These are phyloP conservation scores for Pythium rhizo-oryzae DNA, from an alignment of 352 stramenopile genomes.

Conservation along the genomic window DNA sequence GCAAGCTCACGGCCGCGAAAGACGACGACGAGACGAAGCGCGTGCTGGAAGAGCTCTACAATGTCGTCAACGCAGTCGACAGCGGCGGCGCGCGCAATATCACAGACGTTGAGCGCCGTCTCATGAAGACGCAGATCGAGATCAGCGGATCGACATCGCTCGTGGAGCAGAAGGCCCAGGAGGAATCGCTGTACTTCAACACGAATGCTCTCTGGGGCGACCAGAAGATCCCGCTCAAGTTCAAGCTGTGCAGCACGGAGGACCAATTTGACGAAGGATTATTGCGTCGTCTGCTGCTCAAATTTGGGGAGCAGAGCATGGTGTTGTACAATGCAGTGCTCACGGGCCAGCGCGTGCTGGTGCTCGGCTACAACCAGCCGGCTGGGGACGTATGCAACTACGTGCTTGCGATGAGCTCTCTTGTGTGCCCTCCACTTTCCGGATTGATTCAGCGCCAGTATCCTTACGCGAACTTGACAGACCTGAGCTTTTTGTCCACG, in stretches of 20 bases:
- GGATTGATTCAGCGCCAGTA: slow-evolving; percentile 82
- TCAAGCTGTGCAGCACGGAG: slow-evolving; percentile 83
- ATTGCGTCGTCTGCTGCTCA: slow-evolving; percentile 66
- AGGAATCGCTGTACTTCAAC: slow-evolving; percentile 60
- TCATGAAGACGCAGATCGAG: slow-evolving; percentile 78
- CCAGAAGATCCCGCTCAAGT: slow-evolving; percentile 63
- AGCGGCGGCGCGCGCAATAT: slow-evolving; percentile 61
- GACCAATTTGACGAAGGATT: slow-evolving; percentile 85
- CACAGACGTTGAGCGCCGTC: slow-evolving; percentile 67
- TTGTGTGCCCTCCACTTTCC: slow-evolving; percentile 81
- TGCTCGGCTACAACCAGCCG: slow-evolving; percentile 84
- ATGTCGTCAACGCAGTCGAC: slow-evolving; percentile 76
- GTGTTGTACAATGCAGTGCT: slow-evolving; percentile 88
- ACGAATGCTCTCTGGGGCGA: slow-evolving; percentile 63
- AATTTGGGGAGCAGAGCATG: slow-evolving; percentile 87
- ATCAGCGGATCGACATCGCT: slow-evolving; percentile 35
- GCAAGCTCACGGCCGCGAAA: slow-evolving; percentile 60
- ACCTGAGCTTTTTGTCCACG: slow-evolving; percentile 84
- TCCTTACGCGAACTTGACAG: slow-evolving; percentile 89
- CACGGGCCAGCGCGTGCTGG: slow-evolving; percentile 72
- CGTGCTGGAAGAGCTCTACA: slow-evolving; percentile 64
- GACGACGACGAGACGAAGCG: slow-evolving; percentile 43
- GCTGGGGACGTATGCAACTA: slow-evolving; percentile 87
- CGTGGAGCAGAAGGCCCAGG: slow-evolving; percentile 44
- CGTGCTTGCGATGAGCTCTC: slow-evolving; percentile 77